Conservation (phyloP, 805 yeast genomes). For the Blastobotrys muscicola region DNA sequence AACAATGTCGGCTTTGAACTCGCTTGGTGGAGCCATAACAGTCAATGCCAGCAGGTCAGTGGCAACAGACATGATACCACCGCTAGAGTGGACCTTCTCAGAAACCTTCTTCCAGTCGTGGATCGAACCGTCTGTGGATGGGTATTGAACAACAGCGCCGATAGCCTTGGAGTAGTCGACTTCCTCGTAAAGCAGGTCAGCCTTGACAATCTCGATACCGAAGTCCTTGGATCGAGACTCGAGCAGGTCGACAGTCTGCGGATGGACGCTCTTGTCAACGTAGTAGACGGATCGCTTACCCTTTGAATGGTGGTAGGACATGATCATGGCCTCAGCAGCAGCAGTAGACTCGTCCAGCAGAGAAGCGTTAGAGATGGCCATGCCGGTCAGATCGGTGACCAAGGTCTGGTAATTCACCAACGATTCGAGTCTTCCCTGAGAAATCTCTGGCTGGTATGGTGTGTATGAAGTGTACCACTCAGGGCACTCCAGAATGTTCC, state of each 20-base stretch:
- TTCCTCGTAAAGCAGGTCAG: conserved; percentile 34
- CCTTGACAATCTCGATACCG: conserved; percentile 51
- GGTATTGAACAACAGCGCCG: conserved; percentile 87
- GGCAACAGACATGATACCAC: conserved; percentile 78
- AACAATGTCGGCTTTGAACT: conserved; percentile 86
- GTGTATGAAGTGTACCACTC: conserved; percentile 99
- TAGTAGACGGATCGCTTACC: conserved; percentile 62
- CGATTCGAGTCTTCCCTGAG: conserved; percentile 92
- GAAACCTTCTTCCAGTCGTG: conserved; percentile 46
- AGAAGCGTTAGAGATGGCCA: conserved; percentile 92
- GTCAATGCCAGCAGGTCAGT: conserved; percentile 88
- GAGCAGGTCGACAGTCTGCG: conserved; percentile 77
- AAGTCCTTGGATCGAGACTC: conserved; percentile 70
- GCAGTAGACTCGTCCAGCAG: conserved; percentile 94
- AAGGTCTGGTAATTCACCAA: conserved; percentile 90
- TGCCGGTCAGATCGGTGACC: conserved; percentile 80
- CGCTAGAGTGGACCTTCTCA: conserved; percentile 54
- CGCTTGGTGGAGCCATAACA: conserved; percentile 70
- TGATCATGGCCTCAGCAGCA: conserved; percentile 92
- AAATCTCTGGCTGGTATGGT: conserved; percentile 96
- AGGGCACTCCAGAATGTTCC: conserved; percentile 86
- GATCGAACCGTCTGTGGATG: conserved; percentile 74
- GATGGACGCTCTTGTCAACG: conserved; percentile 69
- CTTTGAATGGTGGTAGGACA: conserved; percentile 58
- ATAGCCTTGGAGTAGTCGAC: conserved; percentile 37